Conservation (phyloP, 2,329 filamentous ascomycete genomes). For the Verticillium albo-atrum region DNA sequence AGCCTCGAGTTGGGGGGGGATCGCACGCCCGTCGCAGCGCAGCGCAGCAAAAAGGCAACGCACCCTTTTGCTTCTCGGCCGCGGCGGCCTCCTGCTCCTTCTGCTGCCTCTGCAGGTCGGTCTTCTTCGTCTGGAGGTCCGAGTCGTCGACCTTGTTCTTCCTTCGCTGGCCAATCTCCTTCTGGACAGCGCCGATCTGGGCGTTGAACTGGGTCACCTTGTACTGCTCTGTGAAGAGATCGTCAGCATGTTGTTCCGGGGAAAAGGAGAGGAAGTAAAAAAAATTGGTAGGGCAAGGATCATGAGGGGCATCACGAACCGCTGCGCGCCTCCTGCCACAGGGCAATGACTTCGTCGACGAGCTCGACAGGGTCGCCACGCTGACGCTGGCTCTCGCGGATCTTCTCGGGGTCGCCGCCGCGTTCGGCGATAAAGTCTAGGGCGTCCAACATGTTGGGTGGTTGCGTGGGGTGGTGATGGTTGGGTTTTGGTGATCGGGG, state of each 20-base stretch:
- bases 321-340: constrained; percentile 63
- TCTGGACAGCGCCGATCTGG: constrained; percentile 84
- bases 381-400: constrained; percentile 84
- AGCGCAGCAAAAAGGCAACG: not conserved
- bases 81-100: constrained; percentile 73
- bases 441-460: constrained; percentile 63
- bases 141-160: constrained; percentile 89
- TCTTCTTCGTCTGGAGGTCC: constrained; percentile 75
- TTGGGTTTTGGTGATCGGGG: not conserved
- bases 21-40: not conserved
- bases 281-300: not conserved
- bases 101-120: constrained; percentile 74
- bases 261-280: not conserved
- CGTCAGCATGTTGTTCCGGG: not conserved
- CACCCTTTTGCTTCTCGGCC: constrained; percentile 60
- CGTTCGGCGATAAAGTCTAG: constrained; percentile 79
- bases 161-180: constrained; percentile 87
- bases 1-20: not conserved
- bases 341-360: constrained; percentile 84
- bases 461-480: constrained; percentile 1
- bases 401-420: constrained; percentile 85
- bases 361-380: constrained; percentile 75
- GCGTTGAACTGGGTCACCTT: constrained; percentile 74
- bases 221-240: constrained; percentile 57
- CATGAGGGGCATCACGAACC: not conserved